Percentiles rank a stretch among this genome's conserved stretches.
These are phyloP conservation scores for Neurospora tetraspora DNA, from an alignment of 495 filamentous ascomycete species.

Conservation along the genomic window DNA sequence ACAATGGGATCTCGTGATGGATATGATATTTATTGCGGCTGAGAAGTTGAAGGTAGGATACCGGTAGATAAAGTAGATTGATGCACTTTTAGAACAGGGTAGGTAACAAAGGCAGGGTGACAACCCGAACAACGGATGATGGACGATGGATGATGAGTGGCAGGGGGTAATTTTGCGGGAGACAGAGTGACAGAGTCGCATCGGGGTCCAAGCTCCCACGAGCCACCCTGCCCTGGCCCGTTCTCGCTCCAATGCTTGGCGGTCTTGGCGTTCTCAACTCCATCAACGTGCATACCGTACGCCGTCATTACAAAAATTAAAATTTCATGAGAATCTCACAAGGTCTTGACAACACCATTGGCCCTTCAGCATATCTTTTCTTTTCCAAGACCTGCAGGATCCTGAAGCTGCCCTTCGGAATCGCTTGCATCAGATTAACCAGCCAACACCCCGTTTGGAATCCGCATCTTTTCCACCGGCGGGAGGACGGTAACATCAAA, in stretches of 20 bases:
- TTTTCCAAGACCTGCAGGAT: background rate
- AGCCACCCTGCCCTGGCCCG: background rate
- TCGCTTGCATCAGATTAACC: background rate
- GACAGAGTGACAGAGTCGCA: background rate
- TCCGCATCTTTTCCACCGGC: background rate
- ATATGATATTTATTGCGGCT: background rate
- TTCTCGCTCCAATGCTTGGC: background rate
- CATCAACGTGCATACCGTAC: background rate
- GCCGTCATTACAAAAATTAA: background rate
- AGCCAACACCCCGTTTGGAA: background rate
- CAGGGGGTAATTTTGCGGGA: background rate
- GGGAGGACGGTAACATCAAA: background rate
- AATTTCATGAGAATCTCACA: background rate
- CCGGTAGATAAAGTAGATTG: background rate
- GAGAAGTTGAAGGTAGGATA: background rate
- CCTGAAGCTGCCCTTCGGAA: background rate
- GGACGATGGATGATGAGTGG: background rate
- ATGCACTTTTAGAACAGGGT: background rate
- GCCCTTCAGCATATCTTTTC: background rate
- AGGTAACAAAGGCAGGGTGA: background rate
- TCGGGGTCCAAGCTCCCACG: background rate
- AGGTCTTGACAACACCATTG: background rate
- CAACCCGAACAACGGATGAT: background rate
- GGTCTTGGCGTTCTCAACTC: background rate
- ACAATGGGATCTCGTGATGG: background rate